phyloP scores from a whole-genome alignment of 2,329 filamentous ascomycete species.

The Stylonectria norvegica region DNA sequence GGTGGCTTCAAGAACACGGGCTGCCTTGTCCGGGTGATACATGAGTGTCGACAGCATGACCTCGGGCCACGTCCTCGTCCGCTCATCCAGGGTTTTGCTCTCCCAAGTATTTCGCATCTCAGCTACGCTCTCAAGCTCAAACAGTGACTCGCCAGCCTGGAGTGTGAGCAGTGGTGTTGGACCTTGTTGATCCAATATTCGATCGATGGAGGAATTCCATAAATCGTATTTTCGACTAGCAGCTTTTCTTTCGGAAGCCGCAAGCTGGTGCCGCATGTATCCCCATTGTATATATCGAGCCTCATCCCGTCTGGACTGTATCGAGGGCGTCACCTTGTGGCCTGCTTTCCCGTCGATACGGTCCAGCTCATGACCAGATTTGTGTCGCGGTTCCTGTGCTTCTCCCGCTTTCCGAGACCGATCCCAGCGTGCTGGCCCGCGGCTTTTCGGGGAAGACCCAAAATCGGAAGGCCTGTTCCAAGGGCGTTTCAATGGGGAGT shows the following conservation, averaged over 20 bases:
- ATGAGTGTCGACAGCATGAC: slow-evolving; percentile 37
- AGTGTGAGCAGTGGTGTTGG: slow-evolving; percentile 25
- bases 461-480: too few relatives aligned
- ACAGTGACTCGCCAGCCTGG: slow-evolving; percentile 28
- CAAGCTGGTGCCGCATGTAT: slow-evolving; percentile 28
- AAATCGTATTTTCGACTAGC: slow-evolving; percentile 15
- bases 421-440: too few relatives aligned
- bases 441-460: too few relatives aligned
- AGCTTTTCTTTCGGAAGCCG: slow-evolving; percentile 20
- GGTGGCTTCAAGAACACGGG: slow-evolving; percentile 36
- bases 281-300: slow-evolving; percentile 31
- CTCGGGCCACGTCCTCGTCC: slow-evolving; percentile 30
- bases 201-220: slow-evolving; percentile 1
- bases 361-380: not conserved
- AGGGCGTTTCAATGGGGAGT: too few relatives aligned
- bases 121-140: slow-evolving; percentile 26
- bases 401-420: too few relatives aligned
- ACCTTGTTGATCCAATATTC: slow-evolving; percentile 16
- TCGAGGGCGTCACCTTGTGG: not conserved
- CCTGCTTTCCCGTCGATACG: not conserved
- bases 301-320: not conserved
- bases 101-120: slow-evolving; percentile 36
- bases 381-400: not conserved
- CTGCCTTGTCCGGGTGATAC: slow-evolving; percentile 30
- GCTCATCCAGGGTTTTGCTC: slow-evolving; percentile 22